These are phyloP conservation scores for Ganoderma boninense DNA, from an alignment of 1,284 basidiomycete genomes.

Conservation along the genomic window DNA sequence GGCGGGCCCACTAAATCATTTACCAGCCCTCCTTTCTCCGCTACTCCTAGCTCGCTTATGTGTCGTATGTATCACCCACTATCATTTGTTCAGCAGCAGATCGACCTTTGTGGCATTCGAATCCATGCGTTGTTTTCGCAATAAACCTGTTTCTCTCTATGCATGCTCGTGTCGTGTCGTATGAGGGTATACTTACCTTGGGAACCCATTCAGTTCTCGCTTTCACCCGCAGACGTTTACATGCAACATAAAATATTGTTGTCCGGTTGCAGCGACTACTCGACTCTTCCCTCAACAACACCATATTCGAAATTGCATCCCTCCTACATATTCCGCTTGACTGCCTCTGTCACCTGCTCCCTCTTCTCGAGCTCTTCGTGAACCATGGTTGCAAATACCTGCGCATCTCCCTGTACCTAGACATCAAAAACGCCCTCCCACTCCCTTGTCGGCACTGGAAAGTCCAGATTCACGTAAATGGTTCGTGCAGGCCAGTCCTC, in stretches of 20 bases:
- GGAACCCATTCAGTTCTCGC: too few relatives aligned
- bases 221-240: too few relatives aligned
- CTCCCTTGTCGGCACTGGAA: constrained; percentile 84
- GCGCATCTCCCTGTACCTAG: constrained; percentile 92
- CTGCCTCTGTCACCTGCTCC: constrained; percentile 36
- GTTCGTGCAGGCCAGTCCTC: constrained; percentile 69
- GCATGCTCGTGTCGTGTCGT: neutral
- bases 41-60: constrained; percentile 15
- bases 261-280: too few relatives aligned
- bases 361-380: constrained; percentile 59
- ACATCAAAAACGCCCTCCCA: constrained; percentile 94
- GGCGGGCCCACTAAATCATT: too few relatives aligned
- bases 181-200: too few relatives aligned
- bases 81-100: constrained; percentile 37
- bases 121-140: constrained; percentile 40
- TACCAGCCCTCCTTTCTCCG: too few relatives aligned
- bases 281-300: too few relatives aligned
- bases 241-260: too few relatives aligned
- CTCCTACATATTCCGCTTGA: too few relatives aligned
- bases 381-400: constrained; percentile 73
- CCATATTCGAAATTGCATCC: too few relatives aligned
- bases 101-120: constrained; percentile 39
- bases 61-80: constrained; percentile 38
- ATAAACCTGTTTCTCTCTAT: constrained; percentile 21
- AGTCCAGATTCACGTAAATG: constrained; percentile 90